phyloP scores from a whole-genome alignment of 2,329 filamentous ascomycete genomes.

The Aspergillus texensis region DNA sequence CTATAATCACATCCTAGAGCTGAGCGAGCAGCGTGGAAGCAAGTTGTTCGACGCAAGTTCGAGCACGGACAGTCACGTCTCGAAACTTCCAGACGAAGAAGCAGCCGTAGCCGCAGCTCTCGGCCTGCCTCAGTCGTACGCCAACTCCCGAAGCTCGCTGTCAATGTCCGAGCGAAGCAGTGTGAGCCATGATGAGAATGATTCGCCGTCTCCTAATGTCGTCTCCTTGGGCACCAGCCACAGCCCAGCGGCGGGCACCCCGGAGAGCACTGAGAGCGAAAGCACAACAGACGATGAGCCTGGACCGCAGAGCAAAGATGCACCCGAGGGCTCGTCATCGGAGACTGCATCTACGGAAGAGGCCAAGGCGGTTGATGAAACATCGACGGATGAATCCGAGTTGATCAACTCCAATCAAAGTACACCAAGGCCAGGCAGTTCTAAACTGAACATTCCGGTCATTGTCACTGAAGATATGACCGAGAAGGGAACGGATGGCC shows the following conservation, averaged over 20 bases:
- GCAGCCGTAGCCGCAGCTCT: slow-evolving; percentile 54
- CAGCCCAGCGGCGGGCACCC: slow-evolving; percentile 25
- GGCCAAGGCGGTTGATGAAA: not conserved
- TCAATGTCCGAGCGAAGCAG: slow-evolving; percentile 39
- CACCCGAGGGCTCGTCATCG: not conserved
- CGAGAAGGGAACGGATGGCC: not conserved
- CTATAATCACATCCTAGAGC: slow-evolving; percentile 76
- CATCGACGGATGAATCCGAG: not conserved
- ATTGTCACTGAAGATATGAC: slow-evolving; percentile 23
- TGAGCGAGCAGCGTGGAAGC: slow-evolving; percentile 56
- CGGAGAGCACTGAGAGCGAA: slow-evolving; percentile 30
- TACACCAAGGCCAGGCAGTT: not conserved
- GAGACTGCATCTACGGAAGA: not conserved
- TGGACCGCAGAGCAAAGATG: not conserved
- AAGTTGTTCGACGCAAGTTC: slow-evolving; percentile 56
- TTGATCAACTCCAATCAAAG: not conserved
- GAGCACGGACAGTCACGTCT: slow-evolving; percentile 49
- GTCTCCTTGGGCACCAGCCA: slow-evolving; percentile 30
- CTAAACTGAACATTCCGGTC: slow-evolving; percentile 19
- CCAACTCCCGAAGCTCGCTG: slow-evolving; percentile 37
- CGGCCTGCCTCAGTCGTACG: slow-evolving; percentile 42
- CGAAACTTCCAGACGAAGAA: slow-evolving; percentile 50
- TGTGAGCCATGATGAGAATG: slow-evolving; percentile 31
- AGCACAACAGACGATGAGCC: slow-evolving; percentile 20
- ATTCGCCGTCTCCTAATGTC: slow-evolving; percentile 21